These are phyloP conservation scores for Acorus calamus DNA, from an alignment of 106 monocot species.

Conservation along the genomic window DNA sequence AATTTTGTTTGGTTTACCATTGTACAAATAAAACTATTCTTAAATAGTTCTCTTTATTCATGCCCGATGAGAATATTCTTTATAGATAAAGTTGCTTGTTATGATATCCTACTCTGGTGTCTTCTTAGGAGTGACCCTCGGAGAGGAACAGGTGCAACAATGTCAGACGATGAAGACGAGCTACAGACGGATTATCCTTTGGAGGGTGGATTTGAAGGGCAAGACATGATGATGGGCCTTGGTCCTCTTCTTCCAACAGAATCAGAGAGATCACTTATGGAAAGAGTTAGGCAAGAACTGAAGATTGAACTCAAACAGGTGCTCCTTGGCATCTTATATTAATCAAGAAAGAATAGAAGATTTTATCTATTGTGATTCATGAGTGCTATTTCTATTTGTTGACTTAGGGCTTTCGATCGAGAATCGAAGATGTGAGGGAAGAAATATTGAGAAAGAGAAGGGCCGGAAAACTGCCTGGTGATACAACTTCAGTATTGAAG, in stretches of 20 bases:
- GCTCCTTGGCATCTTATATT: too few relatives aligned
- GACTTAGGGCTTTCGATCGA: constrained; percentile 75
- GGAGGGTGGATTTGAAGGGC: constrained; percentile 43
- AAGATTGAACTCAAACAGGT: constrained; percentile 90
- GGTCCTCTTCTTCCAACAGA: constrained; percentile 88
- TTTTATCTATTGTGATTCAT: too few relatives aligned
- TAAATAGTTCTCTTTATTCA: too few relatives aligned
- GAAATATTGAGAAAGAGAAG: constrained; percentile 93
- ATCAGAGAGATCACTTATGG: constrained; percentile 88
- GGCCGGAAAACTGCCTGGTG: constrained; percentile 96
- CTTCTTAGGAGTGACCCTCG: constrained; percentile 52
- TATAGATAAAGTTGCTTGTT: background rate
- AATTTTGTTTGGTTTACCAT: too few relatives aligned
- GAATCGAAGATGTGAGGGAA: constrained; percentile 95
- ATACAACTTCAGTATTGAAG: constrained; percentile 88
- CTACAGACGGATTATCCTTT: constrained; percentile 37
- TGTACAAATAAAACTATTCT: too few relatives aligned
- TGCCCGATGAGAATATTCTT: too few relatives aligned
- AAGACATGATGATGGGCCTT: constrained; percentile 75
- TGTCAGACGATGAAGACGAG: constrained; percentile 97
- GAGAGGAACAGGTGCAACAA: constrained; percentile 84
- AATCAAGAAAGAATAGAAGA: too few relatives aligned
- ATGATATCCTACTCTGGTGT: background rate
- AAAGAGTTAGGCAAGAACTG: constrained; percentile 87
- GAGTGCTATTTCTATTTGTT: background rate